phyloP scores from a whole-genome alignment of 768 basidiomycete species.

The Lentinus tigrinus region DNA sequence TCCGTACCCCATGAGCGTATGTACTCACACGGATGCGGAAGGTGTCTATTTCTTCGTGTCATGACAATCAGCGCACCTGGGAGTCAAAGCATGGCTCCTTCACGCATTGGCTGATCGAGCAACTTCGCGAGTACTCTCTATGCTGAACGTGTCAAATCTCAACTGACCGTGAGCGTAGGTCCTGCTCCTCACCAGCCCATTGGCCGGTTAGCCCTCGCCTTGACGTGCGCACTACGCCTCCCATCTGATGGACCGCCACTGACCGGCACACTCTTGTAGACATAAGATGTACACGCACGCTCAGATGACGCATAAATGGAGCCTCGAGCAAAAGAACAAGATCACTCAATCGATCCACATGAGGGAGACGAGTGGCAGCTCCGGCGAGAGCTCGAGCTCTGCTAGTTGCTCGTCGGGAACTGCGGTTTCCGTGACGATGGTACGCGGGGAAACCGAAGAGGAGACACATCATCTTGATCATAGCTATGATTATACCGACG shows the following conservation, averaged over 20 bases:
- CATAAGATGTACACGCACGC: conserved; percentile 3
- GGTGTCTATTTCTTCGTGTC: conserved; percentile 21
- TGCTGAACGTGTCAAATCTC: neutral
- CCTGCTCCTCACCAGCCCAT: conserved; percentile 8
- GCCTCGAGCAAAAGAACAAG: neutral
- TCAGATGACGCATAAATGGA: conserved; percentile 5
- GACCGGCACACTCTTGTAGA: too few relatives aligned
- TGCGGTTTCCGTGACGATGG: neutral
- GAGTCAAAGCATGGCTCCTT: conserved; percentile 20
- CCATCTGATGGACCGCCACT: neutral
- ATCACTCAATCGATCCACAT: neutral
- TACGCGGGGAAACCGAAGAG: neutral
- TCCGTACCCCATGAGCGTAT: neutral
- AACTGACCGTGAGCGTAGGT: neutral
- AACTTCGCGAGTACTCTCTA: conserved; percentile 1
- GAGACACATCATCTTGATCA: neutral
- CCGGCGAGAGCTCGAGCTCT: neutral
- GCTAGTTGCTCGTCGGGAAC: too few relatives aligned
- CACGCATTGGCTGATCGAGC: conserved; percentile 8
- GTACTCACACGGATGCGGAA: neutral
- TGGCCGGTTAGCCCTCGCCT: neutral
- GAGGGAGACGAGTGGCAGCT: neutral
- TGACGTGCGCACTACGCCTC: neutral
- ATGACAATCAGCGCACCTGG: conserved; percentile 23
- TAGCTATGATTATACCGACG: conserved; percentile 3